These are phyloP conservation scores for Fragosphaeria purpurea DNA, from an alignment of 2,329 filamentous ascomycete species.

Conservation along the genomic window DNA sequence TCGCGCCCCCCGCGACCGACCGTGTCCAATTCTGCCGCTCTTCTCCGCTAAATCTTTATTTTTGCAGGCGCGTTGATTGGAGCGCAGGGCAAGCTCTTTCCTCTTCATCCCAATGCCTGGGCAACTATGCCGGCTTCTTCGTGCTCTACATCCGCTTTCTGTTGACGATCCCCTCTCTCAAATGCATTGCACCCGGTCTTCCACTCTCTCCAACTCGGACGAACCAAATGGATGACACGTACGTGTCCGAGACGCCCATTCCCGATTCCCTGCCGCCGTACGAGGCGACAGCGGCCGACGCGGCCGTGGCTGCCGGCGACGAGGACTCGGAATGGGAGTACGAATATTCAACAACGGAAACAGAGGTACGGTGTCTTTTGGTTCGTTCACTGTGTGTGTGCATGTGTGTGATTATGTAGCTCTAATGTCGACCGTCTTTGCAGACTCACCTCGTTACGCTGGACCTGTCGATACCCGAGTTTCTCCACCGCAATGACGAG, in stretches of 20 bases:
- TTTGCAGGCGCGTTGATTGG: not conserved
- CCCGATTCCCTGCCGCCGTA: too few species aligned
- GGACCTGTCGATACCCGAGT: slow-evolving; percentile 52
- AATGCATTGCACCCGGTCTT: too few species aligned
- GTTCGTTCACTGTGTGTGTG: not conserved
- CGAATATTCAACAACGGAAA: slow-evolving; percentile 55
- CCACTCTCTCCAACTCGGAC: too few species aligned
- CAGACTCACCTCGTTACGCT: slow-evolving; percentile 56
- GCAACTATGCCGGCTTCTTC: too few species aligned
- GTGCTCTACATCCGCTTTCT: not conserved
- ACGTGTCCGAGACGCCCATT: too few species aligned
- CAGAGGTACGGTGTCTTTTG: slow-evolving; percentile 34
- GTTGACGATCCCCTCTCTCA: not conserved
- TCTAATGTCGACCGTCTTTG: too few species aligned
- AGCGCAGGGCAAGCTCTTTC: too few species aligned
- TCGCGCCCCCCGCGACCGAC: too few species aligned
- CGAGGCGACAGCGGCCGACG: not conserved
- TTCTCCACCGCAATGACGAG: slow-evolving; percentile 34
- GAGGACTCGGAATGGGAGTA: slow-evolving; percentile 57
- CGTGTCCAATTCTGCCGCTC: slow-evolving; percentile 16
- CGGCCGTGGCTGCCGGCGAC: slow-evolving; percentile 21
- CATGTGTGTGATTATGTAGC: too few species aligned
- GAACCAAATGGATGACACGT: not conserved
- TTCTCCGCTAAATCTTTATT: slow-evolving; percentile 19
- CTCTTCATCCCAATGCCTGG: too few species aligned